Conservation (phyloP, 345 rosid species). For the Sisymbrium irio region DNA sequence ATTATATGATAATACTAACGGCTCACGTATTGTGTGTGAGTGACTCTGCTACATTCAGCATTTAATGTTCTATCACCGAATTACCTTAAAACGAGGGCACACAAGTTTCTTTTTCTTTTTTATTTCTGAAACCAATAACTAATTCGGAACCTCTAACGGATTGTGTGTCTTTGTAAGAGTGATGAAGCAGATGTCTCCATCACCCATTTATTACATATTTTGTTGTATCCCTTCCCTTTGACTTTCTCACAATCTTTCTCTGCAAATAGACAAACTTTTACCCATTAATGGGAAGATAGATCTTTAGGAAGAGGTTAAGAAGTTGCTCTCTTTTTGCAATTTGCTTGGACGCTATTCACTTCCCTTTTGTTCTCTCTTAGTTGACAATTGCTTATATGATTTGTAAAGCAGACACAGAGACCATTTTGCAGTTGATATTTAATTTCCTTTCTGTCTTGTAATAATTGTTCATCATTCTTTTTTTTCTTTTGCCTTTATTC, state of each 20-base stretch:
- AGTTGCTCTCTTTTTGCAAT: slow-evolving; percentile 39
- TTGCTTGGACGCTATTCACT: slow-evolving; percentile 30
- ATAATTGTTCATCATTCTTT: slow-evolving; percentile 23
- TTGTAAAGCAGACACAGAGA: background rate
- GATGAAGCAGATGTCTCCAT: slow-evolving; percentile 23
- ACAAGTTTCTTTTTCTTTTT: background rate
- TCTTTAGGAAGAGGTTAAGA: slow-evolving; percentile 14
- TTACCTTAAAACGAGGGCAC: slow-evolving; percentile 35
- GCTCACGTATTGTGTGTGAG: slow-evolving; percentile 33
- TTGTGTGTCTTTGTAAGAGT: background rate
- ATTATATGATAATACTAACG: background rate
- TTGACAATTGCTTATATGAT: slow-evolving; percentile 23
- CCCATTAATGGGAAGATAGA: slow-evolving; percentile 16
- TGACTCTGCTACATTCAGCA: slow-evolving; percentile 32
- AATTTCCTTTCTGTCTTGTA: slow-evolving; percentile 21
- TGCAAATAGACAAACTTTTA: slow-evolving; percentile 16
- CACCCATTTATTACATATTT: slow-evolving; percentile 34
- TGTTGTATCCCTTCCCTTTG: slow-evolving; percentile 32
- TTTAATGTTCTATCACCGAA: slow-evolving; percentile 26
- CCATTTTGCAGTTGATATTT: slow-evolving; percentile 22
- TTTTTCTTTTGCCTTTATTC: slow-evolving; percentile 19
- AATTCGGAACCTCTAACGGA: slow-evolving; percentile 11
- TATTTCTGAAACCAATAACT: background rate
- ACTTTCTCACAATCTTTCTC: slow-evolving; percentile 34
- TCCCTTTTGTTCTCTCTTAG: slow-evolving; percentile 23